Conservation (phyloP, 129 eudicot species). For the Pittosporum tobira region DNA sequence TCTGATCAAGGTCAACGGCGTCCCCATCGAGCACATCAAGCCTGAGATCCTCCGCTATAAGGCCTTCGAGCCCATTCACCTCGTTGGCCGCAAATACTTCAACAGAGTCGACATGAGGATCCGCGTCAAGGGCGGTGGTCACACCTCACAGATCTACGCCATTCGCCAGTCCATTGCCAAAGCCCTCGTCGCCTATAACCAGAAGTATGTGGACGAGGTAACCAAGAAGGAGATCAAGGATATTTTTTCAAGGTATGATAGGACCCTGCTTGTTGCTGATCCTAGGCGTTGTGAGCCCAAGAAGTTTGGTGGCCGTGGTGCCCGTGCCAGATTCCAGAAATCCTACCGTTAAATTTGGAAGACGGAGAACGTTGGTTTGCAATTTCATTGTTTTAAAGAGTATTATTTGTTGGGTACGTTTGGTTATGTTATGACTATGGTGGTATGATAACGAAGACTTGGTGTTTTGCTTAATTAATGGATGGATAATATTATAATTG, state of each 20-base stretch:
- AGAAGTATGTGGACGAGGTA: slow-evolving; percentile 18
- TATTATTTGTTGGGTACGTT: too few relatives aligned
- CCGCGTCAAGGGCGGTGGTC: slow-evolving; percentile 22
- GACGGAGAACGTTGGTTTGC: too few relatives aligned
- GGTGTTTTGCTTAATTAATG: too few relatives aligned
- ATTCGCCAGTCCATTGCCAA: slow-evolving; percentile 18
- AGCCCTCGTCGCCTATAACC: slow-evolving; percentile 16
- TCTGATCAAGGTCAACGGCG: slow-evolving; percentile 17
- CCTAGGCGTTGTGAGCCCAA: slow-evolving; percentile 18
- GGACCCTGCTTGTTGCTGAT: slow-evolving; percentile 17
- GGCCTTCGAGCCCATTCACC: slow-evolving; percentile 14
- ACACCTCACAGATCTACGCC: slow-evolving; percentile 22
- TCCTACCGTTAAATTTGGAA: slow-evolving; percentile 20
- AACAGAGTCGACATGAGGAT: slow-evolving; percentile 15
- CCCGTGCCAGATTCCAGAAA: slow-evolving; percentile 21
- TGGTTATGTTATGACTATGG: too few relatives aligned
- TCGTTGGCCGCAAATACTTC: slow-evolving; percentile 11
- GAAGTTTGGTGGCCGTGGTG: slow-evolving; percentile 25
- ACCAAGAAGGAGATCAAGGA: slow-evolving; percentile 22
- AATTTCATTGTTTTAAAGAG: too few relatives aligned
- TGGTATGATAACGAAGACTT: too few relatives aligned
- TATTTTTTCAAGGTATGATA: slow-evolving; percentile 13
- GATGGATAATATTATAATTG: too few relatives aligned
- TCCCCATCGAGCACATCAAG: slow-evolving; percentile 15
- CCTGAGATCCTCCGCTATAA: slow-evolving; percentile 21